A percentile compares a stretch with the other conserved stretches of the same genome.
Evolutionary conservation across 164 flowering plant species (phyloP).

Genomic region (Chloranthus sessilifolius): DNA sequence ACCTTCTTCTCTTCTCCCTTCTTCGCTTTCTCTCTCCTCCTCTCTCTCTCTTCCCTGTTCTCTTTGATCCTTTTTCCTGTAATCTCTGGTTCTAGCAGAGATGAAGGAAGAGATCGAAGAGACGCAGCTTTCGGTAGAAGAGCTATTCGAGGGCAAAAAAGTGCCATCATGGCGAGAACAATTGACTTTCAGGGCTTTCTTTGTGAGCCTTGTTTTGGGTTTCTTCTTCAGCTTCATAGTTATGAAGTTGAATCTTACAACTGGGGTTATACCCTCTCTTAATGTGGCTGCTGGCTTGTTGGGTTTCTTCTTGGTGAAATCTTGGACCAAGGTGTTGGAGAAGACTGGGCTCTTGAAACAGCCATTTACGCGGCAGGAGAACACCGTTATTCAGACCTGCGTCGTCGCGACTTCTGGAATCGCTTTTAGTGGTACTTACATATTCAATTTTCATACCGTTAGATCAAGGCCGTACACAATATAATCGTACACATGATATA

Average conservation of each 20-base stretch:
- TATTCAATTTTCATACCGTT: background rate
- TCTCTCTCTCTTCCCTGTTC: too few relatives aligned
- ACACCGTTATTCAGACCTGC: slow-evolving; percentile 69
- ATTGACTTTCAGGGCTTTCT: slow-evolving; percentile 41
- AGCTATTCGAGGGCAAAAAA: slow-evolving; percentile 22
- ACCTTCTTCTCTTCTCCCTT: too few relatives aligned
- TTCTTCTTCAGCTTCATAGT: slow-evolving; percentile 50
- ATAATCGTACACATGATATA: too few relatives aligned
- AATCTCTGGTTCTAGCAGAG: too few relatives aligned
- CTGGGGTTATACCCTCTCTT: slow-evolving; percentile 62
- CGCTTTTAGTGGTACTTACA: slow-evolving; percentile 50
- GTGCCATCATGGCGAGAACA: slow-evolving; percentile 53
- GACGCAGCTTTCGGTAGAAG: slow-evolving; percentile 18
- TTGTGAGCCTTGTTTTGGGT: slow-evolving; percentile 36
- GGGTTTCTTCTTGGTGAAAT: slow-evolving; percentile 47
- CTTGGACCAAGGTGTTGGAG: slow-evolving; percentile 31
- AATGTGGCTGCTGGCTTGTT: slow-evolving; percentile 66
- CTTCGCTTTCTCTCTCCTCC: too few relatives aligned
- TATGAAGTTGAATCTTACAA: slow-evolving; percentile 57
- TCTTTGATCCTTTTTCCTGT: too few relatives aligned
- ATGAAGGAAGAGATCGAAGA: background rate
- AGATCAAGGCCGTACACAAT: too few relatives aligned
- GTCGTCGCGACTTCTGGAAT: slow-evolving; percentile 69
- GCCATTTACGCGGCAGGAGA: slow-evolving; percentile 74
- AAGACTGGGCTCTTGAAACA: slow-evolving; percentile 32